Percentiles rank a stretch among this genome's conserved stretches.
Conservation (phyloP, 163 green algal species). For the Scenedesmus sp. region DNA sequence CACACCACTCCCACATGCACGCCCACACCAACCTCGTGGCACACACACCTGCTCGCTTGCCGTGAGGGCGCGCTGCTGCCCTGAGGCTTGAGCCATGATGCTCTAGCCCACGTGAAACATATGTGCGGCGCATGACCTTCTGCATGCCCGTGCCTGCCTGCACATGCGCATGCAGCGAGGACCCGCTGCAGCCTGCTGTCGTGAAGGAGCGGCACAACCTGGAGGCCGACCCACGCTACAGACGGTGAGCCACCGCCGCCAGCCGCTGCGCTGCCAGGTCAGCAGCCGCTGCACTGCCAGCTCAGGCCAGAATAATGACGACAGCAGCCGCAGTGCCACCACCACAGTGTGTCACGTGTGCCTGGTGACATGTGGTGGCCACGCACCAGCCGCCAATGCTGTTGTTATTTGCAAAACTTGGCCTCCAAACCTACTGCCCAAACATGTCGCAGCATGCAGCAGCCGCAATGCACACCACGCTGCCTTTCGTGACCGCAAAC, state of each 20-base stretch:
- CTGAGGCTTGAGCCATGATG: no score
- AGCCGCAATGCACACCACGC: background rate
- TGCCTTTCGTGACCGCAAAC: background rate
- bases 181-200: constrained; percentile 22
- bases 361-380: no score
- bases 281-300: background rate
- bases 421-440: background rate
- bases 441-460: background rate
- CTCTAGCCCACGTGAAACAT: no score
- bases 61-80: no score
- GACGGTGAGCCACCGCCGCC: constrained; percentile 28
- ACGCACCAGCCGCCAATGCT: no score
- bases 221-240: constrained; percentile 50
- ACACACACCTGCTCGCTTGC: no score
- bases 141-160: no score
- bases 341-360: no score
- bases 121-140: no score
- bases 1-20: no score
- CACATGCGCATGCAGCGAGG: background rate
- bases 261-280: background rate
- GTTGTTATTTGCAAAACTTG: background rate
- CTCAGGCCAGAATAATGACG: background rate
- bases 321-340: no score
- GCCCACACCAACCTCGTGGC: no score
- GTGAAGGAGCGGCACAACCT: constrained; percentile 45